Percentiles rank a stretch among this genome's conserved stretches.
These are phyloP conservation scores for Allium fistulosum DNA, from an alignment of 106 monocot genomes.

Conservation along the genomic window DNA sequence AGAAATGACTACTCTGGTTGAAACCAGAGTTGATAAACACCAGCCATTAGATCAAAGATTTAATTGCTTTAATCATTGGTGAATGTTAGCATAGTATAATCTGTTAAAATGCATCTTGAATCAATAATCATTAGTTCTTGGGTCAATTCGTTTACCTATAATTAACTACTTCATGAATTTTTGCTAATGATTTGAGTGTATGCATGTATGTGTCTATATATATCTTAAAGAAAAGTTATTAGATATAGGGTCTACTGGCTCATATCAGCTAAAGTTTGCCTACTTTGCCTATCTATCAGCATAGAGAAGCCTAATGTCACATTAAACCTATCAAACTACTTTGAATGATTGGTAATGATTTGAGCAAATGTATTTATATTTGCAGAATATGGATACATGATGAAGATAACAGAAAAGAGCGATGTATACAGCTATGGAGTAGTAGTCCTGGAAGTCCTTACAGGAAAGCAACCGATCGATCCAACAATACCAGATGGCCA, in stretches of 20 bases:
- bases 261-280: not conserved
- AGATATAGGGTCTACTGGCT: too few species aligned
- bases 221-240: too few species aligned
- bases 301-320: not conserved
- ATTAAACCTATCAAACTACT: not conserved
- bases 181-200: too few species aligned
- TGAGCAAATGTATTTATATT: not conserved
- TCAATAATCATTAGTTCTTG: too few species aligned
- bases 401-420: slow-evolving; percentile 98
- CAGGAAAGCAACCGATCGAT: slow-evolving; percentile 91
- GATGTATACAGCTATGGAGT: slow-evolving; percentile 97
- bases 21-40: too few species aligned
- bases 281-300: not conserved
- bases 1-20: not conserved
- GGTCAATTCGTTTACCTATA: too few species aligned
- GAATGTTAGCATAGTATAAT: too few species aligned
- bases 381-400: slow-evolving; percentile 94
- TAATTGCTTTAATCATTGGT: too few species aligned
- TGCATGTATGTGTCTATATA: too few species aligned
- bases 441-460: slow-evolving; percentile 87
- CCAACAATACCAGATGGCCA: slow-evolving; percentile 79
- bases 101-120: too few species aligned
- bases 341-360: not conserved
- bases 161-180: too few species aligned
- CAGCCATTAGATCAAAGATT: too few species aligned